Conservation (phyloP, 2,329 filamentous ascomycete genomes). For the Coniochaeta hoffmannii region DNA sequence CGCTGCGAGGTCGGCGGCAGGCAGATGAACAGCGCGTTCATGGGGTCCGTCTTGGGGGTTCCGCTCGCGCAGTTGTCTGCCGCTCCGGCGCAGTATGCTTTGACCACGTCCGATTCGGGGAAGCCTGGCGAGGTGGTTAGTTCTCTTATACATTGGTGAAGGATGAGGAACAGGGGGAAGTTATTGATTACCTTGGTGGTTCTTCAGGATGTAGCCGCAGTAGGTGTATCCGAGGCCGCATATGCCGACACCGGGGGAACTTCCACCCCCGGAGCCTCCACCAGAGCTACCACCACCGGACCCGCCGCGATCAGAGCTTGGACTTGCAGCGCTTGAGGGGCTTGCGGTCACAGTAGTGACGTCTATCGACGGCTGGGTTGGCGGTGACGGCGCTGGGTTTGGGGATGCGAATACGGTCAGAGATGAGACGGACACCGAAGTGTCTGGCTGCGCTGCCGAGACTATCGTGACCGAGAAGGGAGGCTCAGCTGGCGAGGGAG, state of each 20-base stretch:
- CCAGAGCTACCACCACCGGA: conserved; percentile 32
- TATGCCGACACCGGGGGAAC: not conserved
- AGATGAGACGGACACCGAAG: not conserved
- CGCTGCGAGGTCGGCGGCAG: conserved; percentile 7
- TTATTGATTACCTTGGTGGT: conserved; percentile 12
- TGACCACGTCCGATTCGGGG: conserved; percentile 12
- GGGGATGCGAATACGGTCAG: not conserved
- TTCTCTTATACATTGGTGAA: not conserved
- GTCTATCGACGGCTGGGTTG: not conserved
- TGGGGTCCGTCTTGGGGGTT: conserved; percentile 12
- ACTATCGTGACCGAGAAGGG: conserved; percentile 1
- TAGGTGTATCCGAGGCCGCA: conserved; percentile 18
- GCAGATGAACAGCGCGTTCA: conserved; percentile 18
- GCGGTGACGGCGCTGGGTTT: not conserved
- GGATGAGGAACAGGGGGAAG: not conserved
- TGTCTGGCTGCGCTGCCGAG: not conserved
- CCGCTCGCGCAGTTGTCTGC: conserved; percentile 14
- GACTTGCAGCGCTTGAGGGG: not conserved
- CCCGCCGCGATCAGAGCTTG: conserved; percentile 17
- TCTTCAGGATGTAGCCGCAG: conserved; percentile 18
- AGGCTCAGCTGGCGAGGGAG: not conserved
- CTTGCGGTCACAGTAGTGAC: not conserved
- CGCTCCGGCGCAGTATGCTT: conserved; percentile 13
- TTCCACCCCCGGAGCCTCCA: conserved; percentile 14
- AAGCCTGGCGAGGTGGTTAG: conserved; percentile 9